Percentiles rank a stretch among this genome's conserved stretches.
phyloP scores from a whole-genome alignment of 441 rosid species.

The Arabidopsis hybrid region DNA sequence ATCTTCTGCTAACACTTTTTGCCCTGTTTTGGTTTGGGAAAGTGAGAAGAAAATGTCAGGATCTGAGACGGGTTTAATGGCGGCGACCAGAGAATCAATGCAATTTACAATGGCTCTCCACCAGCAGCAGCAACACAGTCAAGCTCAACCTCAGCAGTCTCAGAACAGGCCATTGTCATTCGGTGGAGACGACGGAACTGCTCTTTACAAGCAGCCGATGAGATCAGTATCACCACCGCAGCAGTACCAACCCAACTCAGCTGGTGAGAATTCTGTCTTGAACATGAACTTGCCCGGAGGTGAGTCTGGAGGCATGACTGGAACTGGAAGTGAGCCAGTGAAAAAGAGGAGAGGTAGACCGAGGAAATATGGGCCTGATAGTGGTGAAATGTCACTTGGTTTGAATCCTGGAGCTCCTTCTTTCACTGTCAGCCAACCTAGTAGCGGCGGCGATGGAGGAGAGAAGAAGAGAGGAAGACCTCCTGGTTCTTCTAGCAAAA shows the following conservation, averaged over 20 bases:
- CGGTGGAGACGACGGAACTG: conserved; percentile 62
- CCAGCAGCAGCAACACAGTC: conserved; percentile 32
- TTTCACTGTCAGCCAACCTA: conserved; percentile 41
- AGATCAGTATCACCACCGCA: conserved; percentile 49
- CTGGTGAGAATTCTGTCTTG: conserved; percentile 38
- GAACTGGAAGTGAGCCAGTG: conserved; percentile 48
- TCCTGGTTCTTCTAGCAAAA: conserved; percentile 68
- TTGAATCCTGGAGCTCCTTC: conserved; percentile 49
- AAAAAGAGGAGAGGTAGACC: conserved; percentile 90
- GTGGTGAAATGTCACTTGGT: conserved; percentile 56
- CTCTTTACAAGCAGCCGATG: conserved; percentile 61
- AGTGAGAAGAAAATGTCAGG: conserved; percentile 61
- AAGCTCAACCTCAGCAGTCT: conserved; percentile 51
- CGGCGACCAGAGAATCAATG: conserved; percentile 51
- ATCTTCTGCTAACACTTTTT: conserved; percentile 18
- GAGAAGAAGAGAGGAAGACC: conserved; percentile 83
- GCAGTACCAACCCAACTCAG: conserved; percentile 50
- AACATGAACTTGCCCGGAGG: conserved; percentile 51
- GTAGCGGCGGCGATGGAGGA: conserved; percentile 35
- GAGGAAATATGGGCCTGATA: conserved; percentile 81
- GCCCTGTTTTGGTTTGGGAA: neutral
- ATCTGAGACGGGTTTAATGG: conserved; percentile 72
- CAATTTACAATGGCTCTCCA: conserved; percentile 52
- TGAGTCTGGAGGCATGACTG: conserved; percentile 9
- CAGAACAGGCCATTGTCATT: conserved; percentile 76